Evolutionary conservation across 768 basidiomycete species (phyloP).

Genomic region (Rhizopogon rudus): DNA sequence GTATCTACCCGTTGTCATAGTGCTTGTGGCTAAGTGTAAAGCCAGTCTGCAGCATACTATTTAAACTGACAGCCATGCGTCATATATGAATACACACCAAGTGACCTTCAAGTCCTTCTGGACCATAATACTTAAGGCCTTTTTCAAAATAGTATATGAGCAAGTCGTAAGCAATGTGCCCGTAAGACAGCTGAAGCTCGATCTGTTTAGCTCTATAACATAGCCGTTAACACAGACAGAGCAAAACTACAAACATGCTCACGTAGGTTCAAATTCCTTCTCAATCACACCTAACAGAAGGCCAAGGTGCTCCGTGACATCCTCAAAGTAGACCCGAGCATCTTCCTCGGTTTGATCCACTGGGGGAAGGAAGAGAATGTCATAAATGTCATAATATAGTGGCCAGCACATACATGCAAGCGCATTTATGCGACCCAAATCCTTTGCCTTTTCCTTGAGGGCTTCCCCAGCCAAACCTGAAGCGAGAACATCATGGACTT

Average conservation of each 20-base stretch:
- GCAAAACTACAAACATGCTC: background rate
- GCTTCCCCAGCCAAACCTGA: background rate
- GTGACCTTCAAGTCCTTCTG: background rate
- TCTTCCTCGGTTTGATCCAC: background rate
- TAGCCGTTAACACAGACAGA: background rate
- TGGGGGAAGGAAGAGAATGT: background rate
- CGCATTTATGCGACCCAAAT: background rate
- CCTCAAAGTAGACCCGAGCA: background rate
- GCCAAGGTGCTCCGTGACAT: slow-evolving; percentile 8
- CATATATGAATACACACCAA: background rate
- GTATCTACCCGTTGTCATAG: too few relatives aligned
- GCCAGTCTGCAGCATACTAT: background rate
- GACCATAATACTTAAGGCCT: background rate
- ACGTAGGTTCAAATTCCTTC: slow-evolving; percentile 13
- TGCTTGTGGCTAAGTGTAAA: background rate
- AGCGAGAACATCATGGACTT: background rate
- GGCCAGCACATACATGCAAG: background rate
- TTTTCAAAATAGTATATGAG: slow-evolving; percentile 9
- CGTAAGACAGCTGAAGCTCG: slow-evolving; percentile 9
- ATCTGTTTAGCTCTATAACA: slow-evolving; percentile 9
- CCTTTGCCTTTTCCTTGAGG: slow-evolving; percentile 1
- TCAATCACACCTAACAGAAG: slow-evolving; percentile 8
- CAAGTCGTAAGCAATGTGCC: slow-evolving; percentile 12
- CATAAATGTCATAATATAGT: too few relatives aligned
- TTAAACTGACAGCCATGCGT: background rate